A percentile compares a stretch with the other conserved stretches of the same genome.
Evolutionary conservation across 1,139 yeast genomes (phyloP).

Genomic region (Oligophagozyma castellii): DNA sequence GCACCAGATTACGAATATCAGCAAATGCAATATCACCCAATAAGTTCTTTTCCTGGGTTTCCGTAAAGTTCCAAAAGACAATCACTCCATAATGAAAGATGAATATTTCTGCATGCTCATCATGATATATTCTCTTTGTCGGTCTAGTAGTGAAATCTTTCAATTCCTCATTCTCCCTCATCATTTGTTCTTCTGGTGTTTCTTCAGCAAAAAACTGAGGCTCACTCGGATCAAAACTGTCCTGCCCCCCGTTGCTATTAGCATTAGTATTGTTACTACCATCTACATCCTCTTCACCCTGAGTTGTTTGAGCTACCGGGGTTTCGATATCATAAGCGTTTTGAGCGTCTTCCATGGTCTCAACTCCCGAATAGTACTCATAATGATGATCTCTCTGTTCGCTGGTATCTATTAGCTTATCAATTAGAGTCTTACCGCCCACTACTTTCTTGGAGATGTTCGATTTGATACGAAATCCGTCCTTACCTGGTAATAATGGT

Average conservation of each 20-base stretch:
- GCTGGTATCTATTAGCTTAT: slow-evolving; percentile 60
- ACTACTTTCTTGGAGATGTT: slow-evolving; percentile 52
- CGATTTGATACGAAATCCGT: slow-evolving; percentile 72
- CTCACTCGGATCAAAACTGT: slow-evolving; percentile 46
- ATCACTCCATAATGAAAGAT: slow-evolving; percentile 86
- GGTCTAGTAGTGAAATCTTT: neutral
- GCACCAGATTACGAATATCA: slow-evolving; percentile 32
- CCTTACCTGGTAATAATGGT: slow-evolving; percentile 78
- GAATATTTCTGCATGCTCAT: slow-evolving; percentile 83
- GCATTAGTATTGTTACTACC: slow-evolving; percentile 24
- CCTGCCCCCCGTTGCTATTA: slow-evolving; percentile 16
- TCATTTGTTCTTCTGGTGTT: slow-evolving; percentile 8
- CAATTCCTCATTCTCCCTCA: neutral
- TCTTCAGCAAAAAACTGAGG: slow-evolving; percentile 46
- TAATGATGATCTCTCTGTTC: slow-evolving; percentile 85
- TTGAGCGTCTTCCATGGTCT: slow-evolving; percentile 50
- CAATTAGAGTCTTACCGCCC: slow-evolving; percentile 54
- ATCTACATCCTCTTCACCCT: too few relatives aligned
- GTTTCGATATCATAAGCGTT: slow-evolving; percentile 32
- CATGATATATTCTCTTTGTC: slow-evolving; percentile 5
- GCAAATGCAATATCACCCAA: slow-evolving; percentile 78
- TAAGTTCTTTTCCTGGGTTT: slow-evolving; percentile 81
- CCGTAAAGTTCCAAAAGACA: slow-evolving; percentile 94
- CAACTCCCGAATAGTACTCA: slow-evolving; percentile 80
- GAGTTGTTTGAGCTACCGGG: too few relatives aligned